phyloP scores from a whole-genome alignment of 1,284 basidiomycete species.

The Rhodotorula sp. region DNA sequence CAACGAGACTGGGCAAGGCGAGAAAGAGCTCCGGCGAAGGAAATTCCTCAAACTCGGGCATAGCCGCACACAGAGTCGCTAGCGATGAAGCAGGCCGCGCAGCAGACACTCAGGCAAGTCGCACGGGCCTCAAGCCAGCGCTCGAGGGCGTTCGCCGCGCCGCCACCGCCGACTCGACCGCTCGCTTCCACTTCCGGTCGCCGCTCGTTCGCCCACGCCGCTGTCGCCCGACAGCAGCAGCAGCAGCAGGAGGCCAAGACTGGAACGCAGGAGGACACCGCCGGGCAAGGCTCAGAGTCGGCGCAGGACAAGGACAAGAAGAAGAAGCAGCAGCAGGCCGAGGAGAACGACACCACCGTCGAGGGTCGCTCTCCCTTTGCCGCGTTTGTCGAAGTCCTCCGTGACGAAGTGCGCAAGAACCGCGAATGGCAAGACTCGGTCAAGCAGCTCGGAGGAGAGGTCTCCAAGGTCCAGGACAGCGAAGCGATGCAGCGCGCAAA shows the following conservation, averaged over 20 bases:
- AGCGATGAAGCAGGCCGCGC: conserved; percentile 28
- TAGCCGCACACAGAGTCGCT: neutral
- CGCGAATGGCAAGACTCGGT: conserved; percentile 93
- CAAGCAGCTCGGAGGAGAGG: conserved; percentile 94
- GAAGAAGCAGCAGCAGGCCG: conserved; percentile 27
- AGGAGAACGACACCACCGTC: conserved; percentile 38
- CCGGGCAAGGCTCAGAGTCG: neutral
- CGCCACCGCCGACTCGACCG: conserved; percentile 1
- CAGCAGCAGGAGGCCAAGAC: conserved; percentile 9
- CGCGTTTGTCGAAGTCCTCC: conserved; percentile 90
- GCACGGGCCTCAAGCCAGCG: neutral
- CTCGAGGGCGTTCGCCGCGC: neutral
- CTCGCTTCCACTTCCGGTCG: neutral
- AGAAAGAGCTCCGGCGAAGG: neutral
- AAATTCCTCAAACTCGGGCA: neutral
- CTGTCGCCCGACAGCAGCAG: conserved; percentile 3
- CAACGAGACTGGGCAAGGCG: neutral
- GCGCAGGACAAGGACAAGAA: neutral
- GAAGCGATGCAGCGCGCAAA: conserved; percentile 91
- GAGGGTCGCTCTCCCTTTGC: conserved; percentile 73
- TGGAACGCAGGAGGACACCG: neutral
- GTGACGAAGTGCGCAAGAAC: conserved; percentile 89
- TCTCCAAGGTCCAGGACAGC: conserved; percentile 93
- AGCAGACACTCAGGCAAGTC: conserved; percentile 6
- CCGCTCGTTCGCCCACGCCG: conserved; percentile 13